Base-by-base conservation (phyloP, 257 asterid species). In the Anisodus tanguticus region DNA sequence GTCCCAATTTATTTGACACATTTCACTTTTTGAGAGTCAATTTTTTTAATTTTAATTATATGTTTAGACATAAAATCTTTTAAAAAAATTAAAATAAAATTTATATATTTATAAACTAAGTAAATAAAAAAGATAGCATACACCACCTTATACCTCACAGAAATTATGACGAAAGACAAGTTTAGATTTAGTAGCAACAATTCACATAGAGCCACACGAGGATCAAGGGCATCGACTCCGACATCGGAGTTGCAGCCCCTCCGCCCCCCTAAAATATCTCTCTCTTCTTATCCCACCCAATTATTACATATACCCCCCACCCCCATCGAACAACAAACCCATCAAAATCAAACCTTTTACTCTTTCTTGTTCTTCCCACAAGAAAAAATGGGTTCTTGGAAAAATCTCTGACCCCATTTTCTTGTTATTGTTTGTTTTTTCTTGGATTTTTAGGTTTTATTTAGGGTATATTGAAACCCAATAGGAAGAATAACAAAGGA, bases 221-320 rank as follows among this genome's bases (percentile, higher is more conserved):
- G 58, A 55, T 8, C 45, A 39, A 19, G 37, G 43, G 55, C 64
- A 69, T 85, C 16, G 31, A 68, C 88, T 85, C 89, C 91, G 89
- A 83, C 85, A 87, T 85, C 86, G 88, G 90, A 80, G 86, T 86
- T 84, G 90, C 90, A 87, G 90, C 78, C 90, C 57, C 64, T 31
- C 17, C 35, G 3, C 15, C 70, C 59, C 80, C 80, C 47, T 5
- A 47, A 22, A 22, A 22, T 49, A 74, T 47, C 60, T 74, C 60
- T 9, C 12, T 26, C 9, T 15, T 66, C n/a, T 45, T 47, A 45
- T 74, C 54, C 13, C 80, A 49, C 26, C 60, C 68, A 59, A 71
- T 22, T 22, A 71, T 45, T 17, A 66, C 31, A 3, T 41, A 22
- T 22, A 22, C 26, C 26, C 26, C 26, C 26, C 26, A 22, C 26